Evolutionary conservation across 352 stramenopile genomes (phyloP).

Genomic region (Phytophthora litchii): DNA sequence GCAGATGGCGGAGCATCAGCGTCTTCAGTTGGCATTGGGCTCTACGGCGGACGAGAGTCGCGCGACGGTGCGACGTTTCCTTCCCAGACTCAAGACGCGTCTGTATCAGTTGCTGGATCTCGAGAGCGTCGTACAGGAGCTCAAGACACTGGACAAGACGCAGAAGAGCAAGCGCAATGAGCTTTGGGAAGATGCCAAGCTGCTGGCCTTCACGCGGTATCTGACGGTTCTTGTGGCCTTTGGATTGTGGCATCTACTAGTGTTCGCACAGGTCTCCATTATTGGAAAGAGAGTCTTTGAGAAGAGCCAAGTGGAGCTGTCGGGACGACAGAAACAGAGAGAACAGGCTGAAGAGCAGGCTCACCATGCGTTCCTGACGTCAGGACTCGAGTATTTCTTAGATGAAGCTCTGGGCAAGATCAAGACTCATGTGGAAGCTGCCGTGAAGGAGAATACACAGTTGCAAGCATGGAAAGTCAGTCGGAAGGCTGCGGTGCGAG

Average conservation of each 20-base stretch:
- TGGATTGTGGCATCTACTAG: constrained; percentile 77
- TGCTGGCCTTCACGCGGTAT: constrained; percentile 73
- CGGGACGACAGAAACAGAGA: constrained; percentile 18
- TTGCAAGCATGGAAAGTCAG: constrained; percentile 79
- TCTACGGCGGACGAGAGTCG: constrained; percentile 80
- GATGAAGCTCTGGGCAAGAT: constrained; percentile 67
- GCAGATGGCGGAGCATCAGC: constrained; percentile 81
- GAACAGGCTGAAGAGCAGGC: constrained; percentile 49
- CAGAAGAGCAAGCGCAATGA: constrained; percentile 59
- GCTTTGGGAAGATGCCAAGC: constrained; percentile 81
- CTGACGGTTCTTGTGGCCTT: constrained; percentile 77
- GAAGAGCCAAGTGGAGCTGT: constrained; percentile 42
- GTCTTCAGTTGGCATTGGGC: constrained; percentile 69
- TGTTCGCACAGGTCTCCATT: constrained; percentile 79
- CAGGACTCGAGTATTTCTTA: constrained; percentile 81
- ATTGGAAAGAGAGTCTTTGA: constrained; percentile 83
- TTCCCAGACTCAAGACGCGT: constrained; percentile 66
- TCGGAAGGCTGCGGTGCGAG: constrained; percentile 65
- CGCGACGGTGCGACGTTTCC: constrained; percentile 75
- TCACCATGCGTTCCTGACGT: constrained; percentile 75
- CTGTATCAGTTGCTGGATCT: constrained; percentile 71
- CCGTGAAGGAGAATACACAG: constrained; percentile 51
- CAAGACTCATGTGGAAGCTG: constrained; percentile 63
- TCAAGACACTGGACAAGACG: constrained; percentile 75
- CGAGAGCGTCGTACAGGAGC: constrained; percentile 72